A percentile compares a stretch with the other conserved stretches of the same genome.
phyloP scores from a whole-genome alignment of 192 early-diverging fungal species.

The Backusella psychrophila region DNA sequence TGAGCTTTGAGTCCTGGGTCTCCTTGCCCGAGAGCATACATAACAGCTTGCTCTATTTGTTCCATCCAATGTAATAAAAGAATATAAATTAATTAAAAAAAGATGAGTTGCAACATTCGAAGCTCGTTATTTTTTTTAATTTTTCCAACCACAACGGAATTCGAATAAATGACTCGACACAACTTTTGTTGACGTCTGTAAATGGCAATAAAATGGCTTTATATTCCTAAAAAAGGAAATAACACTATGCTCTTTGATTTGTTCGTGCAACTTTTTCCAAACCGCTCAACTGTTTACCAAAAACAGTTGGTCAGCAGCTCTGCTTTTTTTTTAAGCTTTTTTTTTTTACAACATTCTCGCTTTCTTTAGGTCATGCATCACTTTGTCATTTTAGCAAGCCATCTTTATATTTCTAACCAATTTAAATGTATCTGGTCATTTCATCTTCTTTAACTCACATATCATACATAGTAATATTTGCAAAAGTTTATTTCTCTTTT shows the following conservation, averaged over 20 bases:
- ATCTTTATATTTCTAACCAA: too few species aligned
- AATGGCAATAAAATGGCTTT: background rate
- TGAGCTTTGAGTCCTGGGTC: conserved; percentile 68
- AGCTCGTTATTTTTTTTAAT: background rate
- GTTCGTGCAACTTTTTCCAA: background rate
- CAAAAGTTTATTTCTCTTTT: too few species aligned
- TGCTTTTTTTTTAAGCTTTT: too few species aligned
- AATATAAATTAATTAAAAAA: background rate
- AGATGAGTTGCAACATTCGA: background rate
- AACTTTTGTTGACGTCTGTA: background rate
- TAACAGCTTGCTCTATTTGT: conserved; percentile 79
- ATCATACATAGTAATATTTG: too few species aligned
- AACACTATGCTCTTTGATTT: background rate
- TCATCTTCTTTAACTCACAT: too few species aligned
- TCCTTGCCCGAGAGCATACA: conserved; percentile 68
- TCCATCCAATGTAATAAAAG: conserved; percentile 43
- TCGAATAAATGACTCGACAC: background rate
- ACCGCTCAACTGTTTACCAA: too few species aligned
- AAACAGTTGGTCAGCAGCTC: too few species aligned
- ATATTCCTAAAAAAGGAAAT: background rate
- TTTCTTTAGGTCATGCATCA: too few species aligned
- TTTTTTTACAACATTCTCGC: too few species aligned
- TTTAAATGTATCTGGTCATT: too few species aligned
- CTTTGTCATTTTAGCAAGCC: too few species aligned
- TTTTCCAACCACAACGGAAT: background rate